A percentile compares a stretch with the other conserved stretches of the same genome.
Conservation (phyloP, 768 basidiomycete genomes). For the Boletus rubroflammeus region DNA sequence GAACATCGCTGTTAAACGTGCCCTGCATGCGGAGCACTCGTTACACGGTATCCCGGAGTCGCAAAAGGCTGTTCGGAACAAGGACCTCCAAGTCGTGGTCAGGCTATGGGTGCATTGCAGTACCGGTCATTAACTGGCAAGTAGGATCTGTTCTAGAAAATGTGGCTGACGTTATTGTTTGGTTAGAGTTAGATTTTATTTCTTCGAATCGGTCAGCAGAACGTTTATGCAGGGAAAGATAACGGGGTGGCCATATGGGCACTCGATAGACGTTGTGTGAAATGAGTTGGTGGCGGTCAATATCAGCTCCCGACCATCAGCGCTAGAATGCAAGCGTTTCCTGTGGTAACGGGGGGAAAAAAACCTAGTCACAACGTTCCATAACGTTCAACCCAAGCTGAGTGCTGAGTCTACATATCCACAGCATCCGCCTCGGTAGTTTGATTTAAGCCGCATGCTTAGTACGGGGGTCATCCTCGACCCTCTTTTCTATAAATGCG, state of each 20-base stretch:
- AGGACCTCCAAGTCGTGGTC: background rate
- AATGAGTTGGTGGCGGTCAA: background rate
- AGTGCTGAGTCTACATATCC: background rate
- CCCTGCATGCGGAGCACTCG: background rate
- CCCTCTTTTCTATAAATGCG: conserved; percentile 9
- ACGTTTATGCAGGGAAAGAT: background rate
- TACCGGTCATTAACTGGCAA: background rate
- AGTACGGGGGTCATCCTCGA: background rate
- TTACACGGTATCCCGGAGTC: background rate
- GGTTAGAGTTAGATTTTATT: background rate
- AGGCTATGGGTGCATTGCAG: background rate
- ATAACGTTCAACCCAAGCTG: background rate
- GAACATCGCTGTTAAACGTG: background rate
- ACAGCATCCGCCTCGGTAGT: background rate
- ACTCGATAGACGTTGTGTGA: background rate
- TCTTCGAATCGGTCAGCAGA: background rate
- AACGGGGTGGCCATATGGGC: background rate
- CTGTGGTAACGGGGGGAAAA: background rate
- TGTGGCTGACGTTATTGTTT: conserved; percentile 3
- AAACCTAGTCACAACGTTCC: conserved; percentile 2
- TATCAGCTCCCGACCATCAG: background rate
- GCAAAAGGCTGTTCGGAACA: background rate
- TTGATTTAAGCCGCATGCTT: background rate
- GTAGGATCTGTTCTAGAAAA: background rate
- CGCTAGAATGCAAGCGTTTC: conserved; percentile 4